These are phyloP conservation scores for Kentomonas sorsogonicus DNA, from an alignment of 208 protist genomes.

Conservation along the genomic window DNA sequence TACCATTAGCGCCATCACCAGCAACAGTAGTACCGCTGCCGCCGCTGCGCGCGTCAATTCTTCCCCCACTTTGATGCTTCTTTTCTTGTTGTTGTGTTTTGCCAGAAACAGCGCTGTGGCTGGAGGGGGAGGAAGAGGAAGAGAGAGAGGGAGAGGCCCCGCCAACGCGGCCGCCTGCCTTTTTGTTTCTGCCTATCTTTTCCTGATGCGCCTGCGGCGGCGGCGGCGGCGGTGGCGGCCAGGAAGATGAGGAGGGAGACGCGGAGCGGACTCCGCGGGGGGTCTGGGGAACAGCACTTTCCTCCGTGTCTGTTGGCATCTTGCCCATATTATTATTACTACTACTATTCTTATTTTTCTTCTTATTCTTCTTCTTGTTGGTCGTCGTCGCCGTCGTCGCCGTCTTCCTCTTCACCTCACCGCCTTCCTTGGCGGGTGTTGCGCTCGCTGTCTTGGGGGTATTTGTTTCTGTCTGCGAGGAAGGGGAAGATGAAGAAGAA, in stretches of 20 bases:
- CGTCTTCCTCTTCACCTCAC: not conserved
- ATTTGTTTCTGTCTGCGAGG: not conserved
- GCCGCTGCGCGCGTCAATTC: too few species aligned
- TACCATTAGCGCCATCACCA: too few species aligned
- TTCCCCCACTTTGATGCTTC: not conserved
- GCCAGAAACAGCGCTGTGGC: too few species aligned
- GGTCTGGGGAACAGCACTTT: not conserved
- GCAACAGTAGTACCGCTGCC: too few species aligned
- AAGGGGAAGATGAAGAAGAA: too few species aligned
- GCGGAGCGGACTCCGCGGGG: not conserved
- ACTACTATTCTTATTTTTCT: not conserved
- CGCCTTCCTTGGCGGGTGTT: not conserved
- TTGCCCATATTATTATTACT: not conserved
- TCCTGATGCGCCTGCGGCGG: too few species aligned
- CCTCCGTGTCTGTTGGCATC: not conserved
- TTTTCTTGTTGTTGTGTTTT: slow-evolving; percentile 14
- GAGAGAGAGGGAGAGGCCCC: not conserved
- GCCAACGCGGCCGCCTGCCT: not conserved
- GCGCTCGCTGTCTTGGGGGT: not conserved
- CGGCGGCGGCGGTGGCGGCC: too few species aligned
- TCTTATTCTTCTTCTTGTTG: not conserved
- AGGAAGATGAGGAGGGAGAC: not conserved
- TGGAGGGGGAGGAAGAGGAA: not conserved
- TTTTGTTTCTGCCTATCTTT: slow-evolving; percentile 2
- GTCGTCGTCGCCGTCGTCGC: not conserved